Evolutionary conservation across 1,284 basidiomycete genomes (phyloP).

Genomic region (Puccinia novopanici): DNA sequence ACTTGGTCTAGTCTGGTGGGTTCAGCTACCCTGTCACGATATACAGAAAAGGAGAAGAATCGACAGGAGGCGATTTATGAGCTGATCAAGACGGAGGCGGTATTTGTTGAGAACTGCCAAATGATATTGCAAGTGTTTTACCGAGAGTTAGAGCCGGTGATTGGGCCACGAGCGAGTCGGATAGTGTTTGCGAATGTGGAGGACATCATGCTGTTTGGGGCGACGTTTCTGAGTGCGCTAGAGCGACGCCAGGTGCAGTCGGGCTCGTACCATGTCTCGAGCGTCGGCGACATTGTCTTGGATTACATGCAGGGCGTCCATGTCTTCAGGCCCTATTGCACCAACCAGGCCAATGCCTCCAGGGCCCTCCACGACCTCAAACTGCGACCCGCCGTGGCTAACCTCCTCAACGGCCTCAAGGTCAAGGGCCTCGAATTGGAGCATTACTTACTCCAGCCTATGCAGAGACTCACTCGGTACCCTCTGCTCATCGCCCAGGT

Average conservation of each 20-base stretch:
- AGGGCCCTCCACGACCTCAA: conserved; percentile 19
- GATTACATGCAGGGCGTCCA: conserved; percentile 43
- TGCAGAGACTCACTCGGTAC: conserved; percentile 50
- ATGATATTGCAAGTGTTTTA: conserved; percentile 41
- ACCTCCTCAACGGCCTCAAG: conserved; percentile 12
- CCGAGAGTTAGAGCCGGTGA: conserved; percentile 1
- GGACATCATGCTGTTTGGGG: conserved; percentile 45
- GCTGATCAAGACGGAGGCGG: conserved; percentile 44
- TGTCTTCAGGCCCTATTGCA: conserved; percentile 45
- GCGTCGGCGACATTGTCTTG: conserved; percentile 25
- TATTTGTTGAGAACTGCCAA: conserved; percentile 44
- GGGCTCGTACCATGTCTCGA: not conserved
- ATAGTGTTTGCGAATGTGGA: conserved; percentile 48
- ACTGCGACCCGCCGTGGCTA: not conserved
- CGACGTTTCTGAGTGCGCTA: conserved; percentile 41
- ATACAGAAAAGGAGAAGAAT: conserved; percentile 36
- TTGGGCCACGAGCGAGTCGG: conserved; percentile 4
- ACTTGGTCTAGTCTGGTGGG: conserved; percentile 43
- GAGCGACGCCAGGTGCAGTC: conserved; percentile 19
- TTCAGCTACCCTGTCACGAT: not conserved
- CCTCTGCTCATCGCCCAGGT: conserved; percentile 48
- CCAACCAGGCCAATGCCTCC: conserved; percentile 43
- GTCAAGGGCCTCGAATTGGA: conserved; percentile 48
- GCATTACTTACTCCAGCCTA: conserved; percentile 48
- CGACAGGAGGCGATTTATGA: conserved; percentile 47